These are phyloP conservation scores for Citrus inodora DNA, from an alignment of 345 rosid genomes.

Conservation along the genomic window DNA sequence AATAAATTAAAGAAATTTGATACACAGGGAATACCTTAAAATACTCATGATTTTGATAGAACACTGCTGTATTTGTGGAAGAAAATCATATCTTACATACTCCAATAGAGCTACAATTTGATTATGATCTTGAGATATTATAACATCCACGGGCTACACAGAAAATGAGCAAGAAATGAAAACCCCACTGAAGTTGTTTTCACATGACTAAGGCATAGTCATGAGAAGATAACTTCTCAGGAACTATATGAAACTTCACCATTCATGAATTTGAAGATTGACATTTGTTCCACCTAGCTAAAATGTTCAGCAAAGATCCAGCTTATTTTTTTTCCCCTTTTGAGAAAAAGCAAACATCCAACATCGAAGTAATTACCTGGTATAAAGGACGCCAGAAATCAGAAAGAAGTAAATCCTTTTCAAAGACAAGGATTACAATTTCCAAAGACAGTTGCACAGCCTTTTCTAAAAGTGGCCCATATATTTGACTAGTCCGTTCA, in stretches of 20 bases:
- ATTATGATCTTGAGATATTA: conserved; percentile 89
- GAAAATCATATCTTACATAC: conserved; percentile 90
- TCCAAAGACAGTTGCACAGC: conserved; percentile 89
- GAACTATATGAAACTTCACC: neutral
- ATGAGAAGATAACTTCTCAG: neutral
- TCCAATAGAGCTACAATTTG: conserved; percentile 80
- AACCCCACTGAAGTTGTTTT: neutral
- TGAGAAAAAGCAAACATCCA: neutral
- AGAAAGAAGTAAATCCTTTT: conserved; percentile 71
- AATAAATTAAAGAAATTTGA: neutral
- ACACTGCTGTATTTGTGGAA: conserved; percentile 68
- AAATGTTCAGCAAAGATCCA: neutral
- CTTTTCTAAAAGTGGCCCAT: conserved; percentile 81
- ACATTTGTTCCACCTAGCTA: neutral
- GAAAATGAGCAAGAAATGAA: conserved; percentile 16
- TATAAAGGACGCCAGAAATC: conserved; percentile 95
- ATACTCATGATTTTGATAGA: conserved; percentile 87
- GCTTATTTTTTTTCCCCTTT: neutral
- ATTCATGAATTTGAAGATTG: neutral
- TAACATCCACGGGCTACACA: conserved; percentile 85
- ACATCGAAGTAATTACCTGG: conserved; percentile 46
- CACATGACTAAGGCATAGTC: neutral
- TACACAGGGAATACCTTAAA: conserved; percentile 47
- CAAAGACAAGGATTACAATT: conserved; percentile 71
- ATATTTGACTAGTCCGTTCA: conserved; percentile 68